A percentile compares a stretch with the other conserved stretches of the same genome.
Conservation (phyloP, 2,329 filamentous ascomycete species). For the Fusarium buharicum region DNA sequence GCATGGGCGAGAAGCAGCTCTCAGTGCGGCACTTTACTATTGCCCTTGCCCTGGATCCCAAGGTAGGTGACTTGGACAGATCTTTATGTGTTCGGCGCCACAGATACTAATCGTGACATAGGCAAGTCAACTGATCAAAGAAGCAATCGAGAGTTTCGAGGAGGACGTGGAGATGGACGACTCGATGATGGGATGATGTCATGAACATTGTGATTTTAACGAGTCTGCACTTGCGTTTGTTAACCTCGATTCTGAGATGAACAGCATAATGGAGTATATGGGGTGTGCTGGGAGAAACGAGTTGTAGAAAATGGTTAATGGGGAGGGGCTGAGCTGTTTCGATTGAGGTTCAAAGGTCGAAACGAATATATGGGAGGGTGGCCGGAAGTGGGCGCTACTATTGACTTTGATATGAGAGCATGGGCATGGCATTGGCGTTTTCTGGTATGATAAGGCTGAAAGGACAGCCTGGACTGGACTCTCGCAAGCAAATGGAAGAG, state of each 20-base stretch:
- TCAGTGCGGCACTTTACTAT: constrained; percentile 96
- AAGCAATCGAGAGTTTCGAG: constrained; percentile 92
- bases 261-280: constrained; percentile 34
- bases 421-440: constrained; percentile 53
- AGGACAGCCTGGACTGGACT: constrained; percentile 19
- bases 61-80: constrained; percentile 67
- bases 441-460: constrained; percentile 37
- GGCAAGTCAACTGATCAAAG: constrained; percentile 95
- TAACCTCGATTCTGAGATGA: constrained; percentile 32
- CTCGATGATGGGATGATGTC: constrained; percentile 67
- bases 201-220: constrained; percentile 44
- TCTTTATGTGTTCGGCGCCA: neutral
- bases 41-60: constrained; percentile 93
- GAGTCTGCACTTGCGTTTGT: constrained; percentile 38
- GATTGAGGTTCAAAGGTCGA: constrained; percentile 11
- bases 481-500: constrained; percentile 34
- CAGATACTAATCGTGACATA: constrained; percentile 50
- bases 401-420: constrained; percentile 44
- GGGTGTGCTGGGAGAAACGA: constrained; percentile 1
- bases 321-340: neutral
- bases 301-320: neutral
- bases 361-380: constrained; percentile 10
- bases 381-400: constrained; percentile 27
- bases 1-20: constrained; percentile 75
- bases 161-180: constrained; percentile 78